Base-by-base conservation (phyloP, 164 flowering plant genomes). In the Houttuynia cordata region DNA sequence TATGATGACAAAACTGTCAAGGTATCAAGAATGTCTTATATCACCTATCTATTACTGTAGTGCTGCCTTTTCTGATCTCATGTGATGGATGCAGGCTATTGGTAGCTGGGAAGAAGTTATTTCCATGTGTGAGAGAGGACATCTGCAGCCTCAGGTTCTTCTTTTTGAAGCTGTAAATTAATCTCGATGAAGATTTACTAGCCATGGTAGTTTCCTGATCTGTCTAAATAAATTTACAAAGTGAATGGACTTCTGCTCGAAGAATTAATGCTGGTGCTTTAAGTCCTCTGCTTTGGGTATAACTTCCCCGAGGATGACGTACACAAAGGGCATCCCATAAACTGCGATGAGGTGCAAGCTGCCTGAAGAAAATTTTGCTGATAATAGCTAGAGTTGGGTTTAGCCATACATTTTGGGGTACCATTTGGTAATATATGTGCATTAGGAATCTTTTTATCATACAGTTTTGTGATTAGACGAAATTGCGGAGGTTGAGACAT, bases 121-220 rank as follows among this genome's bases (percentile, higher is more conserved):
- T 64, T 18, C 65, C 50, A 83, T 81, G 82, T 94, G 99, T 72
- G 84, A 86, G 67, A 83, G 68, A 74, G 99, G 99, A 50, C 97
- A 83, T 68, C 68, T 90, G 71, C 99, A 94, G 70, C 99, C 99
- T 53, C 99, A 93, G 77, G 91, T 93, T 77, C 92, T 93, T 62
- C 84, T 93, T 62, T 94, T 71, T 68, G 99, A 90, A 81, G 89
- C 96, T 78, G 83, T 79, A 74, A 78, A 81, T 53, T 85, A 83
- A 75, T 55, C 56, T 59, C 40, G 52, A 56, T 19, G 30, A 45
- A 64, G 61, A 63, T 12, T 12, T 45, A 2, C 12, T 45, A 7
- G 49, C 17, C 17, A 45, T 45, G 49, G 49, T 17, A 45, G 12
- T 45, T 45, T 45, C 17, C 15, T 45, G 12, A 17, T 14, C 49